Base-by-base conservation (phyloP, 1,284 basidiomycete genomes). In the Anthracocystis setariae region DNA sequence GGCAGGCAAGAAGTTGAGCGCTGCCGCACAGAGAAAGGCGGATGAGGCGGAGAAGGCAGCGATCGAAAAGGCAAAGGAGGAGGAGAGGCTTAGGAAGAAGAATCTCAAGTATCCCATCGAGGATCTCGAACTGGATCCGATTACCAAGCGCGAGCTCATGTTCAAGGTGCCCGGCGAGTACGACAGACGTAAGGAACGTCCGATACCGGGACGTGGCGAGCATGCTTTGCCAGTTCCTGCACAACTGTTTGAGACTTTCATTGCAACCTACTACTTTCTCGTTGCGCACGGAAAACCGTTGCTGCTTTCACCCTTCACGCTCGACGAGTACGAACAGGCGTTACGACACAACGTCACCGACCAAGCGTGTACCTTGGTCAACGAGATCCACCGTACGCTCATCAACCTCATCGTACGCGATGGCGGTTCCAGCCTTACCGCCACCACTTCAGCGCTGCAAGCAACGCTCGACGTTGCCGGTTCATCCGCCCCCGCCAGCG, bases 251-350 rank as follows among this genome's bases (percentile, higher is more conserved):
- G 94, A 96, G 81, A 85, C 87, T 18, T 92, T 97, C 83, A 84
- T 98, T 44, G 89, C 91, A 87, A 86, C 89, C 18, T 98, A 94
- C 92, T 93, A 92, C 83, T 96, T 96, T 83, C 85, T 98, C 71
- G 90, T 92, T 60, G 90, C 93, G 54, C 93, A 93, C 84, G 92
- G 93, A 8, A 90, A 91, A 87, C 90, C 94, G 2, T 86, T 98
- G 15, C 89, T 90, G 67, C 84, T 98, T 10, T 95, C 94, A n/a
- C 86, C 90, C 10, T 93, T 98, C 82, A 91, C 93, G 0, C 86
- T 98, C 76, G 96, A 98, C 82, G 96, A 98, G 76, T 93, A 91
- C 80, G 93, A 95, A 80, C 88, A 90, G 63, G 90, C 93, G 0
- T 85, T 98, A 25, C 89, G 90, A 49, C 95, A 98, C 82, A 86